Evolutionary conservation across 2,329 filamentous ascomycete genomes (phyloP).

Genomic region (Diaporthe ilicicola): DNA sequence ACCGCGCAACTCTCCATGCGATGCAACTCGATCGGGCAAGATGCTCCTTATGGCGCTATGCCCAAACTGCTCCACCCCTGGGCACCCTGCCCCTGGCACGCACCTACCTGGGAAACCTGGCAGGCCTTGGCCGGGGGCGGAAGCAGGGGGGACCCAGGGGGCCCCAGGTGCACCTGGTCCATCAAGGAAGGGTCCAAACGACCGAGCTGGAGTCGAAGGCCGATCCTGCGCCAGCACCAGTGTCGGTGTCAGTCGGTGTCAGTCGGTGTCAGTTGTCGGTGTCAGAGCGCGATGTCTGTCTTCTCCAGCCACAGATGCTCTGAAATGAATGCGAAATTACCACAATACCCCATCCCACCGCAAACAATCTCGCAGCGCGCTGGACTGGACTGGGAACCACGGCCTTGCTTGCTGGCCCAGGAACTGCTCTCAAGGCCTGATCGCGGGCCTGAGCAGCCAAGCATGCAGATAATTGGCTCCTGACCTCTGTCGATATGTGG

Average conservation of each 20-base stretch:
- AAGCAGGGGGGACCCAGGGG: neutral
- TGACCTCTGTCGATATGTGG: neutral
- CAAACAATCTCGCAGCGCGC: neutral
- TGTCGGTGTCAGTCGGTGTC: neutral
- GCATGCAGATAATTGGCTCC: neutral
- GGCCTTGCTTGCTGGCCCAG: neutral
- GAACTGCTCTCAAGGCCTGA: neutral
- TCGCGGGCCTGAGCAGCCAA: constrained; percentile 2
- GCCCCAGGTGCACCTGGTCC: neutral
- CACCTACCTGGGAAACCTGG: constrained; percentile 17
- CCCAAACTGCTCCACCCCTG: constrained; percentile 11
- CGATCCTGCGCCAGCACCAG: neutral
- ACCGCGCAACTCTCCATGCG: constrained; percentile 12
- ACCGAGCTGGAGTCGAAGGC: neutral
- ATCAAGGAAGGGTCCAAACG: neutral
- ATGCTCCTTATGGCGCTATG: constrained; percentile 17
- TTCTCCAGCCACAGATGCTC: neutral
- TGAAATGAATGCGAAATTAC: neutral
- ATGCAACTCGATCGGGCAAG: constrained; percentile 20
- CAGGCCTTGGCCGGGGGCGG: neutral
- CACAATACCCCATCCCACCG: neutral
- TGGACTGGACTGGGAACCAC: neutral
- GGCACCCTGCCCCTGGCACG: neutral
- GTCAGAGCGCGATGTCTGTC: neutral
- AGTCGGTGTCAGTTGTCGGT: neutral